Evolutionary conservation across 2,329 filamentous ascomycete species (phyloP).

Genomic region (Fusarium sp.): DNA sequence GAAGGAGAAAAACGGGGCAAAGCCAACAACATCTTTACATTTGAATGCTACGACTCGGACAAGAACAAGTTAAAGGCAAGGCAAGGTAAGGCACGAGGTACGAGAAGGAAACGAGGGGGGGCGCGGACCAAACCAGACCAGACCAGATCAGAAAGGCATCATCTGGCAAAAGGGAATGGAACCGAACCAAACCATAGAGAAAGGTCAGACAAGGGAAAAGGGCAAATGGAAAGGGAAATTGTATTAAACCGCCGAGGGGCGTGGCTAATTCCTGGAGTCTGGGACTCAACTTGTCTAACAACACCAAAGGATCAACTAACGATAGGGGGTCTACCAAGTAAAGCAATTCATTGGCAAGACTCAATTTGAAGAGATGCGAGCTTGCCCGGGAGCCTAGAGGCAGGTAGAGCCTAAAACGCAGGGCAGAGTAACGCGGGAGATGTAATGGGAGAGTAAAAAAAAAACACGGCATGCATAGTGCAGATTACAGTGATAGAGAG

Average conservation of each 20-base stretch:
- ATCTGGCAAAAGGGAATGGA: conserved; percentile 44
- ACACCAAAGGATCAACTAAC: conserved; percentile 27
- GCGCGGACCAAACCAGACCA: conserved; percentile 32
- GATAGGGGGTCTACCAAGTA: conserved; percentile 44
- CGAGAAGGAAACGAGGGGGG: conserved; percentile 38
- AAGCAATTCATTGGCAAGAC: conserved; percentile 9
- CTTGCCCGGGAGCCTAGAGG: conserved; percentile 26
- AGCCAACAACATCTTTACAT: conserved; percentile 40
- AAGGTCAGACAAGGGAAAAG: conserved; percentile 20
- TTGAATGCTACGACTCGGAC: conserved; percentile 46
- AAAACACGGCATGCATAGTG: conserved; percentile 28
- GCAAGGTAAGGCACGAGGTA: conserved; percentile 42
- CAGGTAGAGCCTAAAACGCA: conserved; percentile 1
- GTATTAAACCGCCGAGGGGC: conserved; percentile 46
- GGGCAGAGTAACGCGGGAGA: conserved; percentile 25
- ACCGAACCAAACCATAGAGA: conserved; percentile 22
- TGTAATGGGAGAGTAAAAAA: conserved; percentile 29
- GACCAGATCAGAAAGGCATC: conserved; percentile 29
- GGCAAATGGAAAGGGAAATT: conserved; percentile 41
- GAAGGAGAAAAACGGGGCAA: conserved; percentile 62
- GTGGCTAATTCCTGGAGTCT: conserved; percentile 28
- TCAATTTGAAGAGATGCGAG: conserved; percentile 21
- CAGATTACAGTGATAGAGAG: conserved; percentile 37
- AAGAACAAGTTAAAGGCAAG: conserved; percentile 36
- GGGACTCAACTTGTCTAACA: conserved; percentile 24